A percentile compares a stretch with the other conserved stretches of the same genome.
These are phyloP conservation scores for Cladorrhinum sp. DNA, from an alignment of 2,329 filamentous ascomycete species.

Conservation along the genomic window DNA sequence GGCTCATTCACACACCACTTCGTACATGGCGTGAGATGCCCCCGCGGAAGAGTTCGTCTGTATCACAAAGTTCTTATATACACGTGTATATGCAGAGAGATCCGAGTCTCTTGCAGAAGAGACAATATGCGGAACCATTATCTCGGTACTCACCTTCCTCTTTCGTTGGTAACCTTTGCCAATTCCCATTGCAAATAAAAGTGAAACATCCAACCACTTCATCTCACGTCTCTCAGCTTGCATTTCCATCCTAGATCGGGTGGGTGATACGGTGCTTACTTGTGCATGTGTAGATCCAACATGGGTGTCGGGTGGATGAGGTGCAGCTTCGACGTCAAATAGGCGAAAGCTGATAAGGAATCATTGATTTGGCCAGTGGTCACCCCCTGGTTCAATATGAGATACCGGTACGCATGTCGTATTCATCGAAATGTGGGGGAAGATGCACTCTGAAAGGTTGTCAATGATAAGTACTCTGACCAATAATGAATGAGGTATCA, in stretches of 20 bases:
- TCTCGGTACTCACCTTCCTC: slow-evolving; percentile 1
- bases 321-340: neutral
- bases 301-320: too few species aligned
- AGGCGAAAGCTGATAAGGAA: slow-evolving; percentile 2
- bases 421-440: neutral
- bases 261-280: too few species aligned
- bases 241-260: neutral
- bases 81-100: too few species aligned
- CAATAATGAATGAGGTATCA: neutral
- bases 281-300: too few species aligned
- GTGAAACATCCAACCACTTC: too few species aligned
- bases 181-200: neutral
- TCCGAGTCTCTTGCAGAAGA: too few species aligned
- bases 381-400: neutral
- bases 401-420: neutral
- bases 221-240: neutral
- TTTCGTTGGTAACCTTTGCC: neutral
- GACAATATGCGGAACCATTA: neutral
- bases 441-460: neutral
- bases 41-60: too few species aligned
- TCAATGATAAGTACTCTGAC: neutral
- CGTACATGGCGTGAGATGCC: neutral
- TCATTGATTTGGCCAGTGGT: neutral
- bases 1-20: neutral
- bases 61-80: too few species aligned